phyloP scores from a whole-genome alignment of 495 filamentous ascomycete species.

The Penicillium verhagenii region DNA sequence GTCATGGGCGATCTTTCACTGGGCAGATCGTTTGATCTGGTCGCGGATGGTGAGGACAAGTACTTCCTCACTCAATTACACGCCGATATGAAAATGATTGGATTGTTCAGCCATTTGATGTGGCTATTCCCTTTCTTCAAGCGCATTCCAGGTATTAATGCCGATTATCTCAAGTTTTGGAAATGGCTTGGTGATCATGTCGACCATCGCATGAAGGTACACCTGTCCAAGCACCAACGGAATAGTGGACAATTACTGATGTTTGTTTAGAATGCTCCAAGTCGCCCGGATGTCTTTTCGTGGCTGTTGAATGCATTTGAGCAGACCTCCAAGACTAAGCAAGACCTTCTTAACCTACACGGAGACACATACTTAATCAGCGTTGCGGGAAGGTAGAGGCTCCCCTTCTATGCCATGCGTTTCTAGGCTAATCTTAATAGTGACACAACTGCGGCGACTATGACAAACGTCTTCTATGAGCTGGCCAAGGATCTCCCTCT shows the following conservation, averaged over 20 bases:
- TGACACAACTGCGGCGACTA: conserved; percentile 36
- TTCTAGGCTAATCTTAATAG: conserved; percentile 9
- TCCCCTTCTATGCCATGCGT: background rate
- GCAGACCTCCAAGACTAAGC: conserved; percentile 22
- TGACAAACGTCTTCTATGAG: conserved; percentile 36
- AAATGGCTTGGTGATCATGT: conserved; percentile 27
- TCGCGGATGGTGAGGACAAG: conserved; percentile 32
- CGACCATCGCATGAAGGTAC: conserved; percentile 12
- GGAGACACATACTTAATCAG: conserved; percentile 37
- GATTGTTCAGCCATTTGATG: conserved; percentile 31
- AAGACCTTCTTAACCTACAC: conserved; percentile 25
- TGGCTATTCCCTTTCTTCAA: conserved; percentile 40
- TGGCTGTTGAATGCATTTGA: conserved; percentile 31
- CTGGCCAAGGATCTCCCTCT: conserved; percentile 22
- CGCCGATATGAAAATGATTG: conserved; percentile 32
- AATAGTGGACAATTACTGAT: background rate
- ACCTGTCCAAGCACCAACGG: background rate
- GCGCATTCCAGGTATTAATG: conserved; percentile 24
- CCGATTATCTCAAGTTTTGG: conserved; percentile 29
- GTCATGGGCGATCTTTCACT: conserved; percentile 54
- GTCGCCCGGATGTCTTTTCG: conserved; percentile 30
- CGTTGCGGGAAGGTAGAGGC: conserved; percentile 42
- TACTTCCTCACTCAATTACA: conserved; percentile 29
- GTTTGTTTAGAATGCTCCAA: conserved; percentile 20
- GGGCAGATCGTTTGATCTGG: conserved; percentile 47